Evolutionary conservation across 352 stramenopile species (phyloP).

Genomic region (Aphanomyces euteiches): DNA sequence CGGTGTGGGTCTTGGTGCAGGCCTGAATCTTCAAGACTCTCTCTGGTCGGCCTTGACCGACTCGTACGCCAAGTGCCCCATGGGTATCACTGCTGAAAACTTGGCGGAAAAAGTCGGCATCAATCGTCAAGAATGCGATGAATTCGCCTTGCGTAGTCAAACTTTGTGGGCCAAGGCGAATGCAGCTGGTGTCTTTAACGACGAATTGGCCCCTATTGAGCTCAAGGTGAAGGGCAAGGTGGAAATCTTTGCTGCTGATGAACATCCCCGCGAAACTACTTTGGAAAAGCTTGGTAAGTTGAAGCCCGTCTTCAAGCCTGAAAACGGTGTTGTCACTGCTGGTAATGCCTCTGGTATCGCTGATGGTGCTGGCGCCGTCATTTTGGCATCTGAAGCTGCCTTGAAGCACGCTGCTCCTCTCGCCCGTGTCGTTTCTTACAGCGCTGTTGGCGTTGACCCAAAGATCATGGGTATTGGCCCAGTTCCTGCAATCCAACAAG

Average conservation of each 20-base stretch:
- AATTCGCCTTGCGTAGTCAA: constrained; percentile 93
- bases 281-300: constrained; percentile 88
- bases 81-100: constrained; percentile 99
- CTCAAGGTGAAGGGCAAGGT: constrained; percentile 91
- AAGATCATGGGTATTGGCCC: constrained; percentile 98
- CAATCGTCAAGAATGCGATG: constrained; percentile 92
- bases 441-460: constrained; percentile 92
- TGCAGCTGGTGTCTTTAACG: constrained; percentile 89
- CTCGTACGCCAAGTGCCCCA: constrained; percentile 91
- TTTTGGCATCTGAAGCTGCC: constrained; percentile 92
- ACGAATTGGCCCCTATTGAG: constrained; percentile 90
- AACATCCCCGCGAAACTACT: constrained; percentile 76
- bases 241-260: constrained; percentile 66
- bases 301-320: constrained; percentile 94
- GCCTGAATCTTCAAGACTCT: constrained; percentile 92
- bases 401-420: constrained; percentile 92
- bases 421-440: constrained; percentile 90
- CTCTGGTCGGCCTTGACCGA: constrained; percentile 97
- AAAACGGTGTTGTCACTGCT: constrained; percentile 95
- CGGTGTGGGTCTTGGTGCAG: constrained; percentile 89
- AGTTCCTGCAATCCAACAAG: constrained; percentile 90
- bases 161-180: constrained; percentile 88
- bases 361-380: constrained; percentile 92
- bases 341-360: constrained; percentile 96
- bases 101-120: constrained; percentile 94